Evolutionary conservation across 306 rosid species (phyloP).

Genomic region (Sicyos edulis): DNA sequence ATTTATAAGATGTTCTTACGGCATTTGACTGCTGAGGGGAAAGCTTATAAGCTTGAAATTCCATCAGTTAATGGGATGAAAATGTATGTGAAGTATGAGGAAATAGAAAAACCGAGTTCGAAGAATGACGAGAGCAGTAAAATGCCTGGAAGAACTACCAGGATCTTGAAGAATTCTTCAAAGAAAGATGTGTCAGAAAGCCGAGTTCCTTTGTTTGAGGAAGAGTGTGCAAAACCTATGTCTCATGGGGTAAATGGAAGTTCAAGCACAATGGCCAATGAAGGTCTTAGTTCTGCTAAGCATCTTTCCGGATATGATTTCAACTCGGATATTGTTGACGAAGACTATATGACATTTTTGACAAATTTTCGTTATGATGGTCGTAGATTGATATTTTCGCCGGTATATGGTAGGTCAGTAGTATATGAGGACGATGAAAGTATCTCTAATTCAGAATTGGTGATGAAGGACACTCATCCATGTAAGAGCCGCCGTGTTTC

Average conservation of each 20-base stretch:
- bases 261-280: not conserved
- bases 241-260: not conserved
- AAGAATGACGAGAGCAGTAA: constrained; percentile 12
- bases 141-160: not conserved
- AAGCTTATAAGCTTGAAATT: constrained; percentile 26
- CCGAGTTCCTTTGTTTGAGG: not conserved
- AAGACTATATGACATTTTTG: constrained; percentile 28
- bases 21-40: constrained; percentile 29
- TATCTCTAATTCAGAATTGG: constrained; percentile 35
- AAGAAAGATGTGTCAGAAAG: not conserved
- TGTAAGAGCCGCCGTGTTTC: constrained; percentile 24
- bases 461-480: constrained; percentile 33
- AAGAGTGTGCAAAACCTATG: constrained; percentile 3
- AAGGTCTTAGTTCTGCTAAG: not conserved
- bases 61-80: constrained; percentile 15
- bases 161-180: constrained; percentile 6
- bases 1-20: constrained; percentile 29
- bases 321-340: constrained; percentile 25
- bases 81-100: constrained; percentile 27
- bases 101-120: constrained; percentile 2
- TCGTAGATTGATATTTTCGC: constrained; percentile 13
- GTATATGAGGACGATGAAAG: constrained; percentile 20
- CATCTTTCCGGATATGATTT: not conserved
- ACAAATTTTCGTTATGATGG: constrained; percentile 11
- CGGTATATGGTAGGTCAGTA: constrained; percentile 18